Percentiles rank a stretch among this genome's conserved stretches.
Conservation (phyloP, 2,329 filamentous ascomycete species). For the Xylariomycetidae sp. region DNA sequence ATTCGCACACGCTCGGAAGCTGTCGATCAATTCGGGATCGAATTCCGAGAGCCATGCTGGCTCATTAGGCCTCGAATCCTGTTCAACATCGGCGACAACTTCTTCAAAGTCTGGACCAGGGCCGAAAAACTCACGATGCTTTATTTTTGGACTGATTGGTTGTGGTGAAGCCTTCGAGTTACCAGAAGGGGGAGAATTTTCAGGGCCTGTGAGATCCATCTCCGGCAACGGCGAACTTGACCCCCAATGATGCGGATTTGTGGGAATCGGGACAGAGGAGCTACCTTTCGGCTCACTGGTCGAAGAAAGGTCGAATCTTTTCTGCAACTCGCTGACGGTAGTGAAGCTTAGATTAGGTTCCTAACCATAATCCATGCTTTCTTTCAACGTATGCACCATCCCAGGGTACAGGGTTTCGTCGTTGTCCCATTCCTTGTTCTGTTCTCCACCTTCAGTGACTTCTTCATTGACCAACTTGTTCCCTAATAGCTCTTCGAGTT, state of each 20-base stretch:
- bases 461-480: too few relatives aligned
- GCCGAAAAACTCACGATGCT: background rate
- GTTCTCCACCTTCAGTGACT: too few relatives aligned
- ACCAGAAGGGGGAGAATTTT: background rate
- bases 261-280: background rate
- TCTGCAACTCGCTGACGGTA: constrained; percentile 23
- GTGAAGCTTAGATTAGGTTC: constrained; percentile 27
- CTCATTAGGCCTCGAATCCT: constrained; percentile 6
- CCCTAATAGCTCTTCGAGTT: too few relatives aligned
- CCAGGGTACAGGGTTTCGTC: constrained; percentile 26
- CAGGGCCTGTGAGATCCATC: background rate
- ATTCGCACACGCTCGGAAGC: constrained; percentile 23
- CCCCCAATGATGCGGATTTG: background rate
- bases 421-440: too few relatives aligned
- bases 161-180: background rate
- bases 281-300: constrained; percentile 1
- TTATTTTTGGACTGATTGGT: background rate
- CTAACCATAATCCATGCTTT: constrained; percentile 24
- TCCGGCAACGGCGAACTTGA: constrained; percentile 7
- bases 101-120: constrained; percentile 1
- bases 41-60: constrained; percentile 24
- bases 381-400: constrained; percentile 18
- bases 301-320: constrained; percentile 18
- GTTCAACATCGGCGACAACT: background rate
- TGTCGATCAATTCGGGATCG: constrained; percentile 22